Base-by-base conservation (phyloP, 495 filamentous ascomycete genomes). In the Penicillium roqueforti region DNA sequence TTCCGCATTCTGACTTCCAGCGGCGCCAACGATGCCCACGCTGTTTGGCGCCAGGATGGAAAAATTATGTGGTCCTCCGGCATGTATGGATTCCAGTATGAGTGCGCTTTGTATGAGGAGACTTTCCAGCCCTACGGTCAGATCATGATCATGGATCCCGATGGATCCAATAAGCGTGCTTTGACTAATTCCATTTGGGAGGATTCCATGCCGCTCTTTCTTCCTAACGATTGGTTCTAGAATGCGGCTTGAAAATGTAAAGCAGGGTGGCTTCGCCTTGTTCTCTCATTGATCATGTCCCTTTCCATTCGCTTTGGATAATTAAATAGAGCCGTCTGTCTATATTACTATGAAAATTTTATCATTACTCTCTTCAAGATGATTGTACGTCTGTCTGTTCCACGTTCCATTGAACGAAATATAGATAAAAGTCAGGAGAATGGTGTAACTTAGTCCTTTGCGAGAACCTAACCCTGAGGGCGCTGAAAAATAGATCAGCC, bases 21-120 rank as follows among this genome's bases (percentile, higher is more conserved):
- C 47, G 56, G 56, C 7, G 66, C 70, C 18, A 74, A 76, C 46
- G 73, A 76, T 60, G 73, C 71, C 0, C 72, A 74, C 56, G 72
- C 73, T 9, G 68, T 72, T 0, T 77, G 75, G 73, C 59, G 61
- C 8, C 50, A 59, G 8, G 69, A 72, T 47, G 66, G 69, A 10
- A 68, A 66, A 41, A 72, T 72, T 16, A 38, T 67, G 48, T 72
- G 58, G 43, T 62, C 60, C 1, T 63, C 58, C 13, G 66, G 66
- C 4, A 69, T 69, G 68, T 69, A 56, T 20, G 68, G 69, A 0
- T 71, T 70, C 54, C 59, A 65, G 43, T 58, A 68, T 45, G 68
- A 73, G 54, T 61, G 58, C 19, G 57, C 60, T 1, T 46, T 71
- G 10, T 73, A 66, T 23, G 70, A 71, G 38, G 26, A 66, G 10